A percentile compares a stretch with the other conserved stretches of the same genome.
These are phyloP conservation scores for Sugiyamaella qingdaonensis DNA, from an alignment of 805 yeast species.

Conservation along the genomic window DNA sequence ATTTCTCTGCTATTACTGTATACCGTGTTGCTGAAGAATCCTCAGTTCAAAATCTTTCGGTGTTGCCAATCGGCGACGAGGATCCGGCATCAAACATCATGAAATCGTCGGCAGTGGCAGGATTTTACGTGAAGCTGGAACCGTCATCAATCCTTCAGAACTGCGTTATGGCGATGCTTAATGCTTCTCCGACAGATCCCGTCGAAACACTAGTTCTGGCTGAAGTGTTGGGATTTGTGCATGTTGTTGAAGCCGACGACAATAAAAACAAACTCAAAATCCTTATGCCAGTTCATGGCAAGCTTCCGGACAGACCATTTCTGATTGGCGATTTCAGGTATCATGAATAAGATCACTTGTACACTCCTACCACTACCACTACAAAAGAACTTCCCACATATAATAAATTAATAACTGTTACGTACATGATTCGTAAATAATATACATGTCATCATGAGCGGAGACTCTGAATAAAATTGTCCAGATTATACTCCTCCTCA, in stretches of 20 bases:
- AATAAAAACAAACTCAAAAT: constrained; percentile 61
- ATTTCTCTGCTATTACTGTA: constrained; percentile 54
- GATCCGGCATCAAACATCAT: constrained; percentile 21
- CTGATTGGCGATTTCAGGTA: constrained; percentile 77
- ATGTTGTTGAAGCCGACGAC: constrained; percentile 70
- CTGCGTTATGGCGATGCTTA: constrained; percentile 63
- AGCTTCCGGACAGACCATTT: constrained; percentile 70
- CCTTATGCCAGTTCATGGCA: constrained; percentile 82
- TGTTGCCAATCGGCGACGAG: constrained; percentile 35
- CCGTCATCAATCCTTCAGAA: constrained; percentile 55
- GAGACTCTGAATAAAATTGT: constrained; percentile 80
- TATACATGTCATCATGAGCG: constrained; percentile 25
- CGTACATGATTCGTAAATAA: not conserved
- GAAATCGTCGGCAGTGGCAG: constrained; percentile 16
- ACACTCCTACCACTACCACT: not conserved
- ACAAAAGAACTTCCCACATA: not conserved
- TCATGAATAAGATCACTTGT: constrained; percentile 51
- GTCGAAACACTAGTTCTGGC: constrained; percentile 48
- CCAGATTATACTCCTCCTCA: constrained; percentile 94
- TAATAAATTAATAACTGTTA: not conserved
- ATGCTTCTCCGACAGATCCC: constrained; percentile 44
- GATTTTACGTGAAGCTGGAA: constrained; percentile 34
- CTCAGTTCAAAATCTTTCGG: constrained; percentile 25
- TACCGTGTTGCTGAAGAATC: constrained; percentile 50
- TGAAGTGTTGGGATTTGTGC: constrained; percentile 74